Base-by-base conservation (phyloP, 495 filamentous ascomycete species). In the Aspergillus carlsbadensis region DNA sequence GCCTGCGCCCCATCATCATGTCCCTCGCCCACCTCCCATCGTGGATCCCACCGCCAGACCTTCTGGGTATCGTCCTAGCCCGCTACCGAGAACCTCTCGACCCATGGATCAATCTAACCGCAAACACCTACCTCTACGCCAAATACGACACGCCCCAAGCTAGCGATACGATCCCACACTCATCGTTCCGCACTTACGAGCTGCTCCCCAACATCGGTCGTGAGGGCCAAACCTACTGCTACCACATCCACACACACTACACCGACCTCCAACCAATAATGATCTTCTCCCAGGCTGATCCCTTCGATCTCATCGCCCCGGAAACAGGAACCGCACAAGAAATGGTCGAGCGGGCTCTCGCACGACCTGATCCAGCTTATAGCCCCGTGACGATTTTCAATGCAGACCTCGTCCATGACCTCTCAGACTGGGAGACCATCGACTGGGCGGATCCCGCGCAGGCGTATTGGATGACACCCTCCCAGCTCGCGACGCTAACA, bases 121-220 rank as follows among this genome's bases (percentile, higher is more conserved):
- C 48, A 18, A 52, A 52, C 48, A 35, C 21, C n/a, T 52, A 39
- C n/a, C 17, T 52, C 6, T 52, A 52, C n/a, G 48, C 48, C 34
- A 52, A 52, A 29, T 35, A 52, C n/a, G 34, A 37, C 18, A 52
- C 48, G 10, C 48, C 48, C 15, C 15, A 52, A 24, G 33, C 17
- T 7, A 17, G 22, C 48, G 48, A 39, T 18, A 39, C 13, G 10
- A 14, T 52, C 36, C 17, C 48, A 5, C 48, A 52, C 48, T n/a
- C 10, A 8, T 52, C 48, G 5, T 52, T 52, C 48, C 33, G 36
- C 5, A 5, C 18, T 3, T 52, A 52, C 20, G 48, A 52, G 0
- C 34, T 36, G 10, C 48, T 52, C 33, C 48, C 48, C 33, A 52
- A 52, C 48, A 18, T 20, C 33, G 48, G 48, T 3, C 48, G 48